Base-by-base conservation (phyloP, 2,329 filamentous ascomycete genomes). In the Penicillium sp. region DNA sequence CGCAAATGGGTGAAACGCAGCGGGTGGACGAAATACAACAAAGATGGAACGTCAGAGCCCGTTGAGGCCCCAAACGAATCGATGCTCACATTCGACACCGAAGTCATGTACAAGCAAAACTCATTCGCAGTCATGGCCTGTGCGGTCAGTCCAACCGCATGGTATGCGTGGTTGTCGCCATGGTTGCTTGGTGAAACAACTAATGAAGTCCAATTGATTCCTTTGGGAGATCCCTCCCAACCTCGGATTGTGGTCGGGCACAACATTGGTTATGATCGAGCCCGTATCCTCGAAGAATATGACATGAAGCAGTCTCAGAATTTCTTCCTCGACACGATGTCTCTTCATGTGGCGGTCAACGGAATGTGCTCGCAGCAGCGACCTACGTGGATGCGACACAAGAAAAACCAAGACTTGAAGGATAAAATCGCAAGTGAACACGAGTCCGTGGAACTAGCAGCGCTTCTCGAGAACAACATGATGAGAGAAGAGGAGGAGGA, bases 341-440 rank as follows among this genome's bases (percentile, higher is more conserved):
- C 93, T 1, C 79, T 99, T 18, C 94, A 99, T 71, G 93, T 96
- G 7, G 95, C 95, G 2, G 93, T 96, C 22, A 99, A 99, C 70
- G 94, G 94, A 58, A 99, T 99, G 94, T 99, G 94, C 74, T 97
- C 94, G 21, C 88, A 90, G 61, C 94, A 99, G 73, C 85, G 94
- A 47, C 94, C 95, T 8, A 96, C 91, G 0, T 99, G 94, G 94
- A 92, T 97, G 87, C 95, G 91, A 72, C 91, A 96, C 73, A 90
- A 91, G 70, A 99, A 99, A 77, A 91, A 88, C 61, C 83, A 88
- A 54, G 93, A 97, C 68, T 67, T 93, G 43, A 82, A 91, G 47
- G 92, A 97, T 58, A 89, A 88, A 67, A 86, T 93, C 45, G 84
- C 89, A 5, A 86, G 81, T 46, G 83, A 91, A 51, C 88, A 86